A percentile compares a stretch with the other conserved stretches of the same genome.
These are phyloP conservation scores for Exobasidium cylindrosporum DNA, from an alignment of 1,284 basidiomycete species.

Conservation along the genomic window DNA sequence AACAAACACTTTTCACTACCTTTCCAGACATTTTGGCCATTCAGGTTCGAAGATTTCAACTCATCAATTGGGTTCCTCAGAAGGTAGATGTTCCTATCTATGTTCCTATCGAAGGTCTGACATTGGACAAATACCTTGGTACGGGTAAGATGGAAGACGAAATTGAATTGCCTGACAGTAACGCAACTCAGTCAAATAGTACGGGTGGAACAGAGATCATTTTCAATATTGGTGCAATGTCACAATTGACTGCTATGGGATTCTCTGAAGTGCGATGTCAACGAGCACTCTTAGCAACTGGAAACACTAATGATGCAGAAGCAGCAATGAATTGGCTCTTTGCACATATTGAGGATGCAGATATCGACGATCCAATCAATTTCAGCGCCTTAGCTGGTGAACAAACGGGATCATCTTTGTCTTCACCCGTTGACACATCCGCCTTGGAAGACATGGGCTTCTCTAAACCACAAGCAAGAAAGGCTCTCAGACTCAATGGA, in stretches of 20 bases:
- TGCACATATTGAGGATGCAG: constrained; percentile 85
- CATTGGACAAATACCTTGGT: constrained; percentile 71
- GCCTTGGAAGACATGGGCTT: constrained; percentile 93
- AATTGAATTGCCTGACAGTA: constrained; percentile 67
- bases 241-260: constrained; percentile 46
- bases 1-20: constrained; percentile 72
- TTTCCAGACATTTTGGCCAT: constrained; percentile 86
- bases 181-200: not conserved
- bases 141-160: constrained; percentile 73
- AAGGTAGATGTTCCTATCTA: constrained; percentile 87
- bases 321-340: constrained; percentile 95
- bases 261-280: constrained; percentile 47
- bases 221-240: constrained; percentile 42
- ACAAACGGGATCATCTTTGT: constrained; percentile 26
- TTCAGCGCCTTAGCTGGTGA: constrained; percentile 13
- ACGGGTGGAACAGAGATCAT: constrained; percentile 13
- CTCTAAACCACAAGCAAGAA: constrained; percentile 74
- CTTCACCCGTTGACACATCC: constrained; percentile 43
- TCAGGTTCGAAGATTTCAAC: constrained; percentile 90
- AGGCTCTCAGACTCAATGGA: constrained; percentile 80
- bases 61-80: constrained; percentile 93
- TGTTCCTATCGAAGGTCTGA: constrained; percentile 65
- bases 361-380: constrained; percentile 79
- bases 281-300: constrained; percentile 77
- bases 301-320: constrained; percentile 69